Base-by-base conservation (phyloP, 179 eudicot genomes). In the Nepenthes alata region DNA sequence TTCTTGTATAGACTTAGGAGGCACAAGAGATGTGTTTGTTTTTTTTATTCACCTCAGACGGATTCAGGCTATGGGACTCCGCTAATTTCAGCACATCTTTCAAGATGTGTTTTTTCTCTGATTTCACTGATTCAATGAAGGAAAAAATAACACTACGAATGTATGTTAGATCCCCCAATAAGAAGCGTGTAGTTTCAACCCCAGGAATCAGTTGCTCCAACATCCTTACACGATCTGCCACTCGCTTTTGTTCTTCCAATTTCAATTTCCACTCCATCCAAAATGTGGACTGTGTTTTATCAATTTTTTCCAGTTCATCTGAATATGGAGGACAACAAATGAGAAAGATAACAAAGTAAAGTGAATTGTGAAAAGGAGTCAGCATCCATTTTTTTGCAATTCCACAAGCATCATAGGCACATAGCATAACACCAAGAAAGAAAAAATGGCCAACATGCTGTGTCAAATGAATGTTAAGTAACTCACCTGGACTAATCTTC, bases 251-350 rank as follows among this genome's bases (percentile, higher is more conserved):
- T 67, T 87, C 88, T 68, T 87, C 96, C 58, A 94, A 56, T 77
- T 85, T 94, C 77, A 74, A 53, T 72, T 90, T 90, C 99, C 99
- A 94, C 57, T 87, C 94, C 68, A 88, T 90, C 99, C 99, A 94
- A 78, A 94, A 90, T 11, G 91, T 75, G 35, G 97, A 80, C 55
- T 93, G 97, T 71, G 81, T 82, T 74, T 78, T 76, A 58, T 85
- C 89, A 60, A 87, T 69, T 65, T 79, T 81, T 58, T 80, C 87
- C 67, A 82, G 68, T 56, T 87, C 96, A 78, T 87, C 99, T 90
- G 77, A 14, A 59, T 59, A 11, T 44, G 35, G 35, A 4, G 5
- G 62, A 6, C n/a, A 55, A 4, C 5, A n/a, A 5, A 11, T 41
- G 2, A 41, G 7, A 44, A 38, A 6, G 49, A 11, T 7, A 59